Base-by-base conservation (phyloP, 129 eudicot genomes). In the Chrysanthemum makinoi region DNA sequence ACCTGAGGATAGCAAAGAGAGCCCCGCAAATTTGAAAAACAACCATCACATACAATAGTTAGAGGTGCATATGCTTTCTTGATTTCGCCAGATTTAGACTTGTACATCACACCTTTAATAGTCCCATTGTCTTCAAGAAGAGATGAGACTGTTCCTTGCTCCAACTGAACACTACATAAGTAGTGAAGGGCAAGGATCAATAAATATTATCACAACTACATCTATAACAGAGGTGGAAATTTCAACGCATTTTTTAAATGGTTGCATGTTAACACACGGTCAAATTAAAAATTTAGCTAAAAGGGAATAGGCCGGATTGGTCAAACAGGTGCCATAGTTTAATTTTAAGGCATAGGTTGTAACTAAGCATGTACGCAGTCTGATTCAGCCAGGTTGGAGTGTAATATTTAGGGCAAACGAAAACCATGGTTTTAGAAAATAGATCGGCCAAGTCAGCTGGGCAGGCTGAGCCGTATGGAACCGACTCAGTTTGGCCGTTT, bases 101-200 rank as follows among this genome's bases (percentile, higher is more conserved):
- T 91, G 85, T 85, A 91, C 69, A 73, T 86, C 33, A 91, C 95
- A 61, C 97, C 97, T 82, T 69, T 88, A 7, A 91, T 79, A 28
- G 80, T 82, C 43, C 97, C 95, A 9, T 83, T 75, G 22, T 88
- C 90, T 75, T 91, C 97, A 58, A 91, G 88, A 44, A 91, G 84
- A 59, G 97, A 88, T 30, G 88, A 86, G 17, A 91, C 97, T 35
- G 90, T 87, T 72, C 97, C 97, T 84, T 91, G 95, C 85, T 91
- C 86, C 72, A 91, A 69, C 59, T 54, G 77, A 16, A 91, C 97
- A 75, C 95, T 91, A 75, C 47, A 75, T 24, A 68, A 15, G 79
- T 48, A 65, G 18, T 46, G 2, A 50, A 3, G 46, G 63, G 39
- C 3, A 20, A 58, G 5, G 3, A 55, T 20, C 26, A 3, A 26